phyloP scores from a whole-genome alignment of 257 asterid species.

The Gentiana macrophylla region DNA sequence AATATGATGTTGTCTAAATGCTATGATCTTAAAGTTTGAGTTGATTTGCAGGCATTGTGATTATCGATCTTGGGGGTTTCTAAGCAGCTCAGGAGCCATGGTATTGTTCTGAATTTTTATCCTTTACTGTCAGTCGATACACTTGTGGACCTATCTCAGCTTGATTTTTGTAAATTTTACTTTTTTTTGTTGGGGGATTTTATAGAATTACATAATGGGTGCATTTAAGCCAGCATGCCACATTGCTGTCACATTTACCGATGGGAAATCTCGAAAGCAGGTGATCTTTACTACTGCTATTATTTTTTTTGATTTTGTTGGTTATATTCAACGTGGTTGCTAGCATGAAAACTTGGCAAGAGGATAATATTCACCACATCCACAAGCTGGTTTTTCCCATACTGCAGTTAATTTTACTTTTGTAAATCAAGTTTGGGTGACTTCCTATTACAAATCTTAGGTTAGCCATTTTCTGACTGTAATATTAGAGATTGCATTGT shows the following conservation, averaged over 20 bases:
- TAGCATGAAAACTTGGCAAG: too few species aligned
- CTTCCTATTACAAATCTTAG: too few species aligned
- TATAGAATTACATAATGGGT: conserved; percentile 86
- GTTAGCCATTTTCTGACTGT: too few species aligned
- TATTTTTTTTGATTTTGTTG: too few species aligned
- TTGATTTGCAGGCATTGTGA: conserved; percentile 10
- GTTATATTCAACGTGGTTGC: too few species aligned
- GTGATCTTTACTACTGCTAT: conserved; percentile 17
- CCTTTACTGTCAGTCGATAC: not conserved
- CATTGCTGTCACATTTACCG: conserved; percentile 55
- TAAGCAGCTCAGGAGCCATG: conserved; percentile 10
- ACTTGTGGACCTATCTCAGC: not conserved
- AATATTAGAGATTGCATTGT: too few species aligned
- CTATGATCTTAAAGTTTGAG: not conserved
- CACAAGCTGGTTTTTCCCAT: too few species aligned
- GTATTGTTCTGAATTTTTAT: conserved; percentile 1
- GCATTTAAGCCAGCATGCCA: conserved; percentile 94
- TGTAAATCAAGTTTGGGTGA: too few species aligned
- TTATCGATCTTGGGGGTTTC: conserved; percentile 6
- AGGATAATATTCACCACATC: too few species aligned
- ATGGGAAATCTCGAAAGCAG: conserved; percentile 81
- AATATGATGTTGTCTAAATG: not conserved
- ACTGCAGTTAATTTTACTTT: too few species aligned
- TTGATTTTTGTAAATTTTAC: not conserved
- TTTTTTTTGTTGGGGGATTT: not conserved